phyloP scores from a whole-genome alignment of 2,329 filamentous ascomycete species.

The Cercospora canescens region DNA sequence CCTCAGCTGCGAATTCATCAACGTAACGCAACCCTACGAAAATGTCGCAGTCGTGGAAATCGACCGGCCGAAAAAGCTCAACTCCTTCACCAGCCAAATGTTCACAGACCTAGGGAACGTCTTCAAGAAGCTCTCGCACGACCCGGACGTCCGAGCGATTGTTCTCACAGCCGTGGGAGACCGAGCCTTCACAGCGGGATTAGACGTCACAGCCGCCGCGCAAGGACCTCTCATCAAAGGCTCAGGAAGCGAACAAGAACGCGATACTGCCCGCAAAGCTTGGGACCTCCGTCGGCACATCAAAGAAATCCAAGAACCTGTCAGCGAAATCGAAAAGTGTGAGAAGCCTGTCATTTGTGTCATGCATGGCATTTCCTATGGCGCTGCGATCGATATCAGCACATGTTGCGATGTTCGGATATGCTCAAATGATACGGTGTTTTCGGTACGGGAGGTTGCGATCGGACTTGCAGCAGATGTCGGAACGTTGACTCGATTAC shows the following conservation, averaged over 20 bases:
- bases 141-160: constrained; percentile 72
- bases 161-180: constrained; percentile 80
- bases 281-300: constrained; percentile 64
- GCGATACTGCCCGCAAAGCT: constrained; percentile 33
- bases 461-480: constrained; percentile 79
- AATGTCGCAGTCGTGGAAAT: constrained; percentile 87
- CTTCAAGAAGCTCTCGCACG: constrained; percentile 70
- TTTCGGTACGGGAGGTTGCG: constrained; percentile 78
- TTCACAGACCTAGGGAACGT: constrained; percentile 77
- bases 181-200: constrained; percentile 73
- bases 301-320: constrained; percentile 75
- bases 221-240: constrained; percentile 16
- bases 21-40: constrained; percentile 64
- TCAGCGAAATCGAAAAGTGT: constrained; percentile 77
- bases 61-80: constrained; percentile 81
- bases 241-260: constrained; percentile 1
- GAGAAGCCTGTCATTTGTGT: constrained; percentile 87
- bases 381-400: constrained; percentile 72
- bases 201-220: constrained; percentile 55
- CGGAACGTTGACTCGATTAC: constrained; percentile 72
- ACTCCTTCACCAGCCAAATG: constrained; percentile 72
- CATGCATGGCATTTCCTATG: constrained; percentile 75
- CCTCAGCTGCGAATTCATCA: constrained; percentile 25
- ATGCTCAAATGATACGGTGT: constrained; percentile 54
- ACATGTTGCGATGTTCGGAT: constrained; percentile 71